A percentile compares a stretch with the other conserved stretches of the same genome.
phyloP scores from a whole-genome alignment of 2,329 filamentous ascomycete genomes.

The Paecilomyces dactylethromorphus region DNA sequence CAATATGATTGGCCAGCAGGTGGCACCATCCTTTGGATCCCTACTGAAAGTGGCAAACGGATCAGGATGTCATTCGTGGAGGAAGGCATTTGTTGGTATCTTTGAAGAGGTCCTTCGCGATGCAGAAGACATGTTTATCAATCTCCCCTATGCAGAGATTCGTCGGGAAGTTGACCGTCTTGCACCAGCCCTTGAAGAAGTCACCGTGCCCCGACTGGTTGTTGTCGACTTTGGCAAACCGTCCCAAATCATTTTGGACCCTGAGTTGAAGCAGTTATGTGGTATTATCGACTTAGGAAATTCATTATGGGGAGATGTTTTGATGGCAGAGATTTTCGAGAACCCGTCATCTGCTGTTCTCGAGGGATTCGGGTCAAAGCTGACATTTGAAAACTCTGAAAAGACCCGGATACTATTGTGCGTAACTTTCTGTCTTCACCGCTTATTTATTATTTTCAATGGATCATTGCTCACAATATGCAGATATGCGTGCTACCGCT shows the following conservation, averaged over 20 bases:
- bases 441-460: neutral
- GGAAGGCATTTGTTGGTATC: conserved; percentile 45
- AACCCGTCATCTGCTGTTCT: conserved; percentile 26
- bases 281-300: conserved; percentile 49
- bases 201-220: conserved; percentile 47
- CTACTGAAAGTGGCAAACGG: conserved; percentile 40
- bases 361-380: conserved; percentile 26
- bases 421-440: conserved; percentile 6
- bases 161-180: conserved; percentile 43
- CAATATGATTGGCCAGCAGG: conserved; percentile 38
- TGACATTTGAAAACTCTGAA: conserved; percentile 16
- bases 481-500: conserved; percentile 35
- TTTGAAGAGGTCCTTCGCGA: conserved; percentile 50
- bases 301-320: conserved; percentile 51
- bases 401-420: conserved; percentile 29
- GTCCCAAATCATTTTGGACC: conserved; percentile 47
- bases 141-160: conserved; percentile 50
- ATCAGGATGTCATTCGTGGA: conserved; percentile 46
- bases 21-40: conserved; percentile 46
- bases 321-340: conserved; percentile 47
- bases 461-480: neutral
- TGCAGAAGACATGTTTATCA: conserved; percentile 53
- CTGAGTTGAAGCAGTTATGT: conserved; percentile 39
- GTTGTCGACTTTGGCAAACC: conserved; percentile 43
- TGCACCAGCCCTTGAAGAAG: conserved; percentile 41